Evolutionary conservation across 2,329 filamentous ascomycete species (phyloP).

Genomic region (Xylaria sp.): DNA sequence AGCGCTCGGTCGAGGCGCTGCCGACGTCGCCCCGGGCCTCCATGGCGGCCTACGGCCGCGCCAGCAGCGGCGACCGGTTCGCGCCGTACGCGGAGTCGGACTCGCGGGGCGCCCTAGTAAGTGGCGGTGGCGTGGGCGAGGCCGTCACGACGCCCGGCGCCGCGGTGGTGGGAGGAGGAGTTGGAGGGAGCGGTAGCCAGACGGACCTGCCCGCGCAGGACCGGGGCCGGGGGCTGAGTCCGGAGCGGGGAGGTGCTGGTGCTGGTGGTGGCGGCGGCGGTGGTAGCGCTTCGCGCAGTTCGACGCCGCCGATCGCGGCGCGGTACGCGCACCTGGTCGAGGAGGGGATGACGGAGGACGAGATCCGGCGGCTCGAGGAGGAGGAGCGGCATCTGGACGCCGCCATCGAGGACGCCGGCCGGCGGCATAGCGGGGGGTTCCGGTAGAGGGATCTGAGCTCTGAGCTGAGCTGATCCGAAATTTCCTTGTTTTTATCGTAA

Average conservation of each 20-base stretch:
- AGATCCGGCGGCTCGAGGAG: conserved; percentile 58
- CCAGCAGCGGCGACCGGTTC: conserved; percentile 29
- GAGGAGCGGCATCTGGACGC: conserved; percentile 61
- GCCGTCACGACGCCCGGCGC: conserved; percentile 12
- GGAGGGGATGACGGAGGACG: conserved; percentile 62
- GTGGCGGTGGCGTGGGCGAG: background rate
- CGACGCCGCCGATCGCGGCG: conserved; percentile 36
- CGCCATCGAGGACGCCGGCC: conserved; percentile 53
- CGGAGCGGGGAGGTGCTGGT: conserved; percentile 17
- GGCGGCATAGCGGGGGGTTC: conserved; percentile 11
- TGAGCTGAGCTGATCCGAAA: background rate
- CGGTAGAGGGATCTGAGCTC: background rate
- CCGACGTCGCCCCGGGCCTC: conserved; percentile 15
- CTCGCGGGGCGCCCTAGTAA: conserved; percentile 13
- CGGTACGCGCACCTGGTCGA: conserved; percentile 58
- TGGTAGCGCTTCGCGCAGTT: conserved; percentile 35
- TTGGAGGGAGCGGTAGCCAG: too few species aligned
- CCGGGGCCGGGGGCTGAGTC: too few species aligned
- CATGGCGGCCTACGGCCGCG: conserved; percentile 26
- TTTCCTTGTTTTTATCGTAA: too few species aligned
- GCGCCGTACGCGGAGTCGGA: conserved; percentile 40
- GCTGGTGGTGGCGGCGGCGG: conserved; percentile 24
- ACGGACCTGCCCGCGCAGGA: conserved; percentile 21
- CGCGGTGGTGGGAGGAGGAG: too few species aligned
- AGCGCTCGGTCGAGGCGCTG: conserved; percentile 33